Conservation (phyloP, 805 yeast species). For the Lipomyces mesembrius region DNA sequence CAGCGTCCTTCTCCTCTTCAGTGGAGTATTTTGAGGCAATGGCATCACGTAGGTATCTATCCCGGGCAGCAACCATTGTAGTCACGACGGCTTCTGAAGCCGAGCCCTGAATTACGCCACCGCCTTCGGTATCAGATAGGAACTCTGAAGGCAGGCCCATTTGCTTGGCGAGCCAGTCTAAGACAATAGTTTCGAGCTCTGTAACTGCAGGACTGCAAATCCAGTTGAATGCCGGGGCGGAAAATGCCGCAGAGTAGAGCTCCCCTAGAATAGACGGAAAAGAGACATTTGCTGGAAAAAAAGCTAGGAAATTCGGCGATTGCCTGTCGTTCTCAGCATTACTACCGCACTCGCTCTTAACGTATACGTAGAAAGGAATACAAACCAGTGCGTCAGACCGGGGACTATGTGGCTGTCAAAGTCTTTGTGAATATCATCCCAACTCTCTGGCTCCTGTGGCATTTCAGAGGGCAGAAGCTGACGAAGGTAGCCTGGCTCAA, state of each 20-base stretch:
- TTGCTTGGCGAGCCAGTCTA: slow-evolving; percentile 40
- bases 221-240: slow-evolving; percentile 41
- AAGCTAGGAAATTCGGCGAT: slow-evolving; percentile 39
- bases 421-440: slow-evolving; percentile 35
- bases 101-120: slow-evolving; percentile 41
- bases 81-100: slow-evolving; percentile 39
- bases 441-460: slow-evolving; percentile 37
- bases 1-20: slow-evolving; percentile 32
- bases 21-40: slow-evolving; percentile 29
- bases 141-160: slow-evolving; percentile 33
- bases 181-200: slow-evolving; percentile 40
- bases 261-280: slow-evolving; percentile 40
- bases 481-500: slow-evolving; percentile 38
- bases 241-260: slow-evolving; percentile 39
- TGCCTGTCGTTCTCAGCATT: slow-evolving; percentile 25
- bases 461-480: slow-evolving; percentile 32
- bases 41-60: slow-evolving; percentile 35
- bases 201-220: slow-evolving; percentile 40
- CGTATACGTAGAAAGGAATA: background rate
- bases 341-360: background rate
- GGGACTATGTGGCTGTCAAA: slow-evolving; percentile 36
- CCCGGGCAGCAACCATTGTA: slow-evolving; percentile 40
- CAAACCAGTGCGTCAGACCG: slow-evolving; percentile 39
- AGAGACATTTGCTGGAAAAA: slow-evolving; percentile 38
- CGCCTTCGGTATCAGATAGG: slow-evolving; percentile 37